Conservation (phyloP, 495 filamentous ascomycete genomes). For the Trichoderma asperelloides region DNA sequence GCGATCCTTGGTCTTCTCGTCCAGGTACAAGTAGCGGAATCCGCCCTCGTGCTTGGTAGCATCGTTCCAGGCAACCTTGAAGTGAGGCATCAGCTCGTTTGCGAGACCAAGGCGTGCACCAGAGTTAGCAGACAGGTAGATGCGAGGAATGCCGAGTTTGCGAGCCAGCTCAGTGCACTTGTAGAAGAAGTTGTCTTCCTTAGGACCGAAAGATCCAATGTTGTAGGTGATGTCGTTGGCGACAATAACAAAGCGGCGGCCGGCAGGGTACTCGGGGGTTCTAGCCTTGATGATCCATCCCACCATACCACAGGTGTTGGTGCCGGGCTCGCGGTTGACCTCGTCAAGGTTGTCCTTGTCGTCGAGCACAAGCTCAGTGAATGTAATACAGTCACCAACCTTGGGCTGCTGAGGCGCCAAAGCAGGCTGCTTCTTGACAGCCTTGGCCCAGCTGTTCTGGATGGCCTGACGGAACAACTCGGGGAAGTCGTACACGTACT, state of each 20-base stretch:
- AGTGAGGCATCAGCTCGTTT: slow-evolving; percentile 92
- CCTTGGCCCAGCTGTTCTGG: slow-evolving; percentile 85
- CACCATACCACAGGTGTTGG: slow-evolving; percentile 95
- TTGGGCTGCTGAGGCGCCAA: slow-evolving; percentile 74
- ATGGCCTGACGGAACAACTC: slow-evolving; percentile 97
- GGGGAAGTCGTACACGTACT: slow-evolving; percentile 99
- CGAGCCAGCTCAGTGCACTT: slow-evolving; percentile 96
- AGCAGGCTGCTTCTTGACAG: slow-evolving; percentile 57
- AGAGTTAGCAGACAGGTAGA: slow-evolving; percentile 99
- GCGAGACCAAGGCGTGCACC: slow-evolving; percentile 96
- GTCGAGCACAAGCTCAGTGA: slow-evolving; percentile 86
- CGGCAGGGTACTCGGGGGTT: slow-evolving; percentile 94
- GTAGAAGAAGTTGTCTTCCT: slow-evolving; percentile 96
- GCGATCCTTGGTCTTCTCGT: slow-evolving; percentile 72
- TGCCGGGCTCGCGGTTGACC: slow-evolving; percentile 86
- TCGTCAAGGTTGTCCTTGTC: slow-evolving; percentile 87
- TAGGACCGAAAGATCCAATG: slow-evolving; percentile 94
- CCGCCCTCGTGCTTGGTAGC: slow-evolving; percentile 72
- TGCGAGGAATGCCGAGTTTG: slow-evolving; percentile 86
- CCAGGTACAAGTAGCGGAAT: slow-evolving; percentile 98
- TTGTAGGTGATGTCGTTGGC: slow-evolving; percentile 99
- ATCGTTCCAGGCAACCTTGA: slow-evolving; percentile 95
- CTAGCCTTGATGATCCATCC: slow-evolving; percentile 95
- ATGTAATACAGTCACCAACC: slow-evolving; percentile 88
- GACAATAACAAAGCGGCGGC: slow-evolving; percentile 86